A percentile compares a stretch with the other conserved stretches of the same genome.
Conservation (phyloP, 305 asterid genomes). For the Solanum hybrid region DNA sequence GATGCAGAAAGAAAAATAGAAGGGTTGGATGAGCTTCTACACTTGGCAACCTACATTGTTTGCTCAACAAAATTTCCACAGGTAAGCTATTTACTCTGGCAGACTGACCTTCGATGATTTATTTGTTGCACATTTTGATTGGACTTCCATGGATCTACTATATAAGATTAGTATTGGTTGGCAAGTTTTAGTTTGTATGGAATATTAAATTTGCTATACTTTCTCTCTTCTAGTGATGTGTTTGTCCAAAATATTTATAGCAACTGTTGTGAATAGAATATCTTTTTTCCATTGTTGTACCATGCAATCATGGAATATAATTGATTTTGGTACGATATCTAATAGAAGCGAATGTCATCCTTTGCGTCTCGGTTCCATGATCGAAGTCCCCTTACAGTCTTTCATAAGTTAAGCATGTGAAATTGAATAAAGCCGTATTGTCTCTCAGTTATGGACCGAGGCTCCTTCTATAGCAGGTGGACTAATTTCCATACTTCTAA, state of each 20-base stretch:
- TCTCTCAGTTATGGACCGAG: conserved; percentile 44
- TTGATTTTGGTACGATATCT: background rate
- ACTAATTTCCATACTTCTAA: conserved; percentile 60
- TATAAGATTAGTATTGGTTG: background rate
- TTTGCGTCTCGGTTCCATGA: background rate
- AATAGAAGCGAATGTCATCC: background rate
- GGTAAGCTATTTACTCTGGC: background rate
- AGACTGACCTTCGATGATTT: background rate
- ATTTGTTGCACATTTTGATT: background rate
- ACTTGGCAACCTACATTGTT: conserved; percentile 47
- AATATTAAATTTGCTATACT: background rate
- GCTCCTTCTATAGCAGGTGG: conserved; percentile 58
- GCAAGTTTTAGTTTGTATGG: background rate
- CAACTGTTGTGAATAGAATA: no score
- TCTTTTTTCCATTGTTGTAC: background rate
- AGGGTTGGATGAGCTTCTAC: conserved; percentile 72
- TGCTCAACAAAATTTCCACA: conserved; percentile 55
- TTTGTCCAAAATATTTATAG: no score
- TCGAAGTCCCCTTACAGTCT: background rate
- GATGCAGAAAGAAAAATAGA: conserved; percentile 83
- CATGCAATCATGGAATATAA: background rate
- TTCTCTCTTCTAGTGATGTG: background rate
- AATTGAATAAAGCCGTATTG: background rate
- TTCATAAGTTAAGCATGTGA: background rate
- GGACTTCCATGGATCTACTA: background rate